These are phyloP conservation scores for Penicillium sp. DNA, from an alignment of 2,329 filamentous ascomycete genomes.

Conservation along the genomic window DNA sequence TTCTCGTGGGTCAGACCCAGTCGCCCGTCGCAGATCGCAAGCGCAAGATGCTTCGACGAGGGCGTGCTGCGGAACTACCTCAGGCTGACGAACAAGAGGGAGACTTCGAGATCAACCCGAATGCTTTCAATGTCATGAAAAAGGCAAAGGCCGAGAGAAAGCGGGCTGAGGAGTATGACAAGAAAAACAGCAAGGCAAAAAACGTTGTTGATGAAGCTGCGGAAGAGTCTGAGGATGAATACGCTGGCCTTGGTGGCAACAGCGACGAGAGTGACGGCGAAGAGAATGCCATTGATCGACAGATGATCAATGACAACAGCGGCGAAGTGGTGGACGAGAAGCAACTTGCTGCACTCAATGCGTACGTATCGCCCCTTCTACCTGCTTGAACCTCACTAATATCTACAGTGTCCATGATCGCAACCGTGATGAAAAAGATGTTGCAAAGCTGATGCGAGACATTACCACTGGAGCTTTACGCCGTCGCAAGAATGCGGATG, in stretches of 20 bases:
- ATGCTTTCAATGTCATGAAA: constrained; percentile 71
- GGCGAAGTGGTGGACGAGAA: constrained; percentile 76
- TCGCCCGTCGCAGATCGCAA: constrained; percentile 67
- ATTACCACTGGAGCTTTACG: constrained; percentile 86
- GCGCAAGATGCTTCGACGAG: constrained; percentile 55
- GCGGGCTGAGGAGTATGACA: constrained; percentile 65
- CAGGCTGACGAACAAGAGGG: constrained; percentile 47
- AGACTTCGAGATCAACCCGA: constrained; percentile 41
- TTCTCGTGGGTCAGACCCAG: constrained; percentile 57
- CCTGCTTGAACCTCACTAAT: not conserved
- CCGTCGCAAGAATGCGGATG: constrained; percentile 70
- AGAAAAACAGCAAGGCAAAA: constrained; percentile 83
- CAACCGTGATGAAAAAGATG: constrained; percentile 77
- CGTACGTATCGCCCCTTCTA: constrained; percentile 60
- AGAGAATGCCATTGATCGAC: constrained; percentile 73
- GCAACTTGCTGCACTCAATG: constrained; percentile 81
- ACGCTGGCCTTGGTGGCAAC: constrained; percentile 85
- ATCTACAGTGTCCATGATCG: constrained; percentile 71
- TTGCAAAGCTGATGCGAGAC: constrained; percentile 90
- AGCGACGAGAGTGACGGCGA: constrained; percentile 83
- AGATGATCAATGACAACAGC: constrained; percentile 87
- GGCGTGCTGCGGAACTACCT: constrained; percentile 45
- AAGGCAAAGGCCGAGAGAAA: constrained; percentile 65
- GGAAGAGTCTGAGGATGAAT: constrained; percentile 97
- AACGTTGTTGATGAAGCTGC: constrained; percentile 90